Base-by-base conservation (phyloP, 208 protist genomes). In the Wallacemonas sp. region DNA sequence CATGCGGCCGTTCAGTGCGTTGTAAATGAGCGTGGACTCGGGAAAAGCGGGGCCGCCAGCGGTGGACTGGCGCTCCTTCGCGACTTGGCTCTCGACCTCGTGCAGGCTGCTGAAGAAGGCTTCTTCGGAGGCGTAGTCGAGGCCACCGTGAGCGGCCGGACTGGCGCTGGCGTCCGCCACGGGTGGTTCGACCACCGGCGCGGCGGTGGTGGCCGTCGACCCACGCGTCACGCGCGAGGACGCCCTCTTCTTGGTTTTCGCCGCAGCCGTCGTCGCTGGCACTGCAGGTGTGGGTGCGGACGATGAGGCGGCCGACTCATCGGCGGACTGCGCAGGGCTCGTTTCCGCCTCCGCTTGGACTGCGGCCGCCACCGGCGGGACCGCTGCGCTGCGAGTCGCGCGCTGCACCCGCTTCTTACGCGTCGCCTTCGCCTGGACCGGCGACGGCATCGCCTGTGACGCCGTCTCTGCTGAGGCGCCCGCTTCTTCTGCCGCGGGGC, bases 1-100 rank as follows among this genome's bases (percentile, higher is more conserved):
- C 86, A 95, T 91, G 74, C 89, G 89, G 27, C 89, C 89, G 27
- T 68, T 95, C 8, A 95, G 62, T 6, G 89, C 76, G 72, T 95
- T 95, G 74, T 93, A 95, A 33, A 95, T 78, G 29, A 95, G 76
- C 44, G 72, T 78, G 19, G 63, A 71, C 23, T 73, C 68, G 23
- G 32, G 9, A 56, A 72, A 61, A 44, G 56, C n/a, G 16, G 1
- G 5, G 43, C 16, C 9, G 65, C 6, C 52, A 17, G 5, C 26
- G 3, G 34, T 23, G 16, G 52, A 32, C 11, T 6, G 49, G 27
- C 41, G 29, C 43, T 2, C 30, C 41, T 29, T 8, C 41, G 19
- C 57, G 3, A 46, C 41, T 9, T 36, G 23, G 5, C 36, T 8
- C 57, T 49, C 44, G 21, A 33, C 11, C 44, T 63, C 60, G 17